Percentiles rank a stretch among this genome's conserved stretches.
Conservation (phyloP, 768 basidiomycete genomes). For the Serpula lacrymans region DNA sequence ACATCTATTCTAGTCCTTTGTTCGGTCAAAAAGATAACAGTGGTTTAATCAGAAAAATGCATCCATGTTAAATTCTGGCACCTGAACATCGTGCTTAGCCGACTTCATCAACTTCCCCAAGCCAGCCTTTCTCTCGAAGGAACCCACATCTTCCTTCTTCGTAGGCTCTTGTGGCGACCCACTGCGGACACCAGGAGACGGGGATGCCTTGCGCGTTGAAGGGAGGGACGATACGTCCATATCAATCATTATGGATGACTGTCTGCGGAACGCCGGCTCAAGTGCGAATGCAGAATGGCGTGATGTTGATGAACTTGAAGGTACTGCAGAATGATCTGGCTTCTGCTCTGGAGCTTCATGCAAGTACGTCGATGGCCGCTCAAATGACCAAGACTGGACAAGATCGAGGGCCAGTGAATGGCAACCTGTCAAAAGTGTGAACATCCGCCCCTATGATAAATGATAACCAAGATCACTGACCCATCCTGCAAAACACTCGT, state of each 20-base stretch:
- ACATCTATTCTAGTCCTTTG: not conserved
- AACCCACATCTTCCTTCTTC: conserved; percentile 52
- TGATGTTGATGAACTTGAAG: conserved; percentile 43
- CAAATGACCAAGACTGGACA: conserved; percentile 89
- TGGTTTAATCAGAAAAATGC: conserved; percentile 54
- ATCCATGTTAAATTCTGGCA: conserved; percentile 86
- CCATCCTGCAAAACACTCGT: conserved; percentile 92
- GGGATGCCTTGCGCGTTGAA: conserved; percentile 54
- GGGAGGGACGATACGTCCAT: conserved; percentile 73
- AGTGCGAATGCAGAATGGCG: conserved; percentile 47
- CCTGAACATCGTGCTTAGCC: conserved; percentile 83
- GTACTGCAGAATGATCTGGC: conserved; percentile 6
- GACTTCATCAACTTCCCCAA: conserved; percentile 85
- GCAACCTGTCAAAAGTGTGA: conserved; percentile 57
- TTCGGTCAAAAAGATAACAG: not conserved
- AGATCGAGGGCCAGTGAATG: conserved; percentile 90
- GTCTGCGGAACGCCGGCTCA: conserved; percentile 53
- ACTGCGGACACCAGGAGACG: conserved; percentile 26
- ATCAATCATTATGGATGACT: conserved; percentile 82
- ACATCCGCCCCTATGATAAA: conserved; percentile 1
- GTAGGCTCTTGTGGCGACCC: conserved; percentile 26
- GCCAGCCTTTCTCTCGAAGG: conserved; percentile 64
- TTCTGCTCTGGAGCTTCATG: conserved; percentile 10
- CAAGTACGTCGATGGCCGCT: conserved; percentile 56
- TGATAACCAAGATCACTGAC: conserved; percentile 40